Percentiles rank a stretch among this genome's conserved stretches.
Evolutionary conservation across 1,139 yeast genomes (phyloP).

Genomic region (Yamadazyma sp.): DNA sequence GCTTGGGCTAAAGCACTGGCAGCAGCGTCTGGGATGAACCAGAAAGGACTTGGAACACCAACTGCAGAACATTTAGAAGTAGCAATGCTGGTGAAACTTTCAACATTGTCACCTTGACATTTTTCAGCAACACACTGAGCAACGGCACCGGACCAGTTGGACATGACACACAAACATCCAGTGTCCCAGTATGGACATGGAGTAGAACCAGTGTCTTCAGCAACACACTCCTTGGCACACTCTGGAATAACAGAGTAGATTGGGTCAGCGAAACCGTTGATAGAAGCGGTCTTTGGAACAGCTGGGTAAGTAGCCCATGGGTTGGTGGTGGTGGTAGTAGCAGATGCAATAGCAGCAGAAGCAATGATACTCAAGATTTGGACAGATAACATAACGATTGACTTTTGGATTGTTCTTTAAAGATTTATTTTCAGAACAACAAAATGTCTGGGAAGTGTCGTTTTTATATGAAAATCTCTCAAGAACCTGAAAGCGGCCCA

Average conservation of each 20-base stretch:
- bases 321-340: conserved; percentile 14
- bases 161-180: conserved; percentile 54
- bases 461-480: conserved; percentile 3
- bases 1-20: conserved; percentile 28
- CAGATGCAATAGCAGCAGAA: conserved; percentile 12
- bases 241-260: conserved; percentile 38
- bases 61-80: conserved; percentile 40
- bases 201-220: conserved; percentile 30
- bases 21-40: conserved; percentile 47
- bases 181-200: conserved; percentile 58
- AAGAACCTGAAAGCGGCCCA: background rate
- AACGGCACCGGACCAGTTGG: conserved; percentile 45
- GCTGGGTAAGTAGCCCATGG: conserved; percentile 40
- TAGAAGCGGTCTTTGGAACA: conserved; percentile 49
- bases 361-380: conserved; percentile 13
- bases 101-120: conserved; percentile 42
- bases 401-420: background rate
- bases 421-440: background rate
- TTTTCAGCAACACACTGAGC: conserved; percentile 44
- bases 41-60: conserved; percentile 40
- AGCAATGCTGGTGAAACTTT: conserved; percentile 39
- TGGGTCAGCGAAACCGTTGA: conserved; percentile 55
- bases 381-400: conserved; percentile 18
- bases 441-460: background rate
- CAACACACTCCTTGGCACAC: conserved; percentile 48